Evolutionary conservation across 2,329 filamentous ascomycete species (phyloP).

Genomic region (Fusarium multiceps): DNA sequence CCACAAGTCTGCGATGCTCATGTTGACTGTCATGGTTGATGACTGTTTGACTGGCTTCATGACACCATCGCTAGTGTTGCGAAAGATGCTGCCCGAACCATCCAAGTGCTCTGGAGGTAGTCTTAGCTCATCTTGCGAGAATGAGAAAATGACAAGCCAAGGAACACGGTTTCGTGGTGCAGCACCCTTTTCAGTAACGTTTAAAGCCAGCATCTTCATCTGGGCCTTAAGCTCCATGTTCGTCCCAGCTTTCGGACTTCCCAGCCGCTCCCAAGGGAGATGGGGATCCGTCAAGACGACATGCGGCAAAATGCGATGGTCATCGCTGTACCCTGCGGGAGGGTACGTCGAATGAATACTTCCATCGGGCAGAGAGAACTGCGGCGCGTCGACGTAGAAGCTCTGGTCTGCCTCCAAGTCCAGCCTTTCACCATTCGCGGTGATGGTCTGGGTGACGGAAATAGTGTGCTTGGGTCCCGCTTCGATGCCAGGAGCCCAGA

Average conservation of each 20-base stretch:
- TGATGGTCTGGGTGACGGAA: constrained; percentile 2
- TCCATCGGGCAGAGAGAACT: constrained; percentile 49
- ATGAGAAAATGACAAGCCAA: constrained; percentile 54
- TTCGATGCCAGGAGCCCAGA: constrained; percentile 31
- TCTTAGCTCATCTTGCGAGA: constrained; percentile 50
- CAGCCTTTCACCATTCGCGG: background rate
- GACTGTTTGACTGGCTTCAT: constrained; percentile 5
- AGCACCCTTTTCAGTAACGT: background rate
- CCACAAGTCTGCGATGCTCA: constrained; percentile 10
- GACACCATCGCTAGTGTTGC: background rate
- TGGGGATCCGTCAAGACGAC: constrained; percentile 57
- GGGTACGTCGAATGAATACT: constrained; percentile 55
- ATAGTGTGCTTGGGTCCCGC: constrained; percentile 28
- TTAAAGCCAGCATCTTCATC: background rate
- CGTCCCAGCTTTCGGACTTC: constrained; percentile 21
- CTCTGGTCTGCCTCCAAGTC: constrained; percentile 18
- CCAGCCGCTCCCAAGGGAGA: constrained; percentile 56
- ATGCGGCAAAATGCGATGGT: constrained; percentile 54
- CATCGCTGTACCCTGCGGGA: constrained; percentile 52
- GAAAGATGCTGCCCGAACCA: constrained; percentile 8
- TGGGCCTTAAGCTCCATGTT: background rate
- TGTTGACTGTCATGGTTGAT: constrained; percentile 25
- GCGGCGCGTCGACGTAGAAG: constrained; percentile 54
- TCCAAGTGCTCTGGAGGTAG: constrained; percentile 35
- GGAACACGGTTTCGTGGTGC: constrained; percentile 47